phyloP scores from a whole-genome alignment of 2,329 filamentous ascomycete genomes.

The Lasiodiplodia theobromae region DNA sequence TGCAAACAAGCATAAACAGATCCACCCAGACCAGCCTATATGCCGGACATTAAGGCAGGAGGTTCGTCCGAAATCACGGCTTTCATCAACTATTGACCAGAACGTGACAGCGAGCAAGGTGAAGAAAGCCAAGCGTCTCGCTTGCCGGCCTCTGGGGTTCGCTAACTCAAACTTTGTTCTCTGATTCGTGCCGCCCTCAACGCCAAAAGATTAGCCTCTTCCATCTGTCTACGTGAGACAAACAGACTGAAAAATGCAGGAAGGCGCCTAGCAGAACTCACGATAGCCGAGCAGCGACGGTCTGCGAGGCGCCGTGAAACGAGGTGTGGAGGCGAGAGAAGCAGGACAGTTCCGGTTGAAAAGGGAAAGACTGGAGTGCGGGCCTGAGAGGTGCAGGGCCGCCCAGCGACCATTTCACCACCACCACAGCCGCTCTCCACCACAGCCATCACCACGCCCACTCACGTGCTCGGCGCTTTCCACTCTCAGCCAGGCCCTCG shows the following conservation, averaged over 20 bases:
- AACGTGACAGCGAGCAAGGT: background rate
- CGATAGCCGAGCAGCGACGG: background rate
- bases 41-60: slow-evolving; percentile 10
- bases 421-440: background rate
- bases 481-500: too few species aligned
- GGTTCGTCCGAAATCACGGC: background rate
- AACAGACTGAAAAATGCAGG: background rate
- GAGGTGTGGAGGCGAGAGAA: slow-evolving; percentile 1
- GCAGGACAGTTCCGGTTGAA: background rate
- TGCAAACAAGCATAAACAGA: slow-evolving; percentile 24
- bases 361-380: background rate
- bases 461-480: too few species aligned
- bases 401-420: too few species aligned
- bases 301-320: slow-evolving; percentile 21
- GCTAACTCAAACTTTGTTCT: background rate
- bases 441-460: too few species aligned
- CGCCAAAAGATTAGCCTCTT: background rate
- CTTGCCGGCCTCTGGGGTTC: background rate
- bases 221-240: slow-evolving; percentile 5
- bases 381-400: background rate
- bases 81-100: background rate
- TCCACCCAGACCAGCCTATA: background rate
- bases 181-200: background rate
- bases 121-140: slow-evolving; percentile 8
- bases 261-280: background rate